Percentiles rank a stretch among this genome's conserved stretches.
Conservation (phyloP, 2,329 filamentous ascomycete species). For the Colletotrichum sp. region DNA sequence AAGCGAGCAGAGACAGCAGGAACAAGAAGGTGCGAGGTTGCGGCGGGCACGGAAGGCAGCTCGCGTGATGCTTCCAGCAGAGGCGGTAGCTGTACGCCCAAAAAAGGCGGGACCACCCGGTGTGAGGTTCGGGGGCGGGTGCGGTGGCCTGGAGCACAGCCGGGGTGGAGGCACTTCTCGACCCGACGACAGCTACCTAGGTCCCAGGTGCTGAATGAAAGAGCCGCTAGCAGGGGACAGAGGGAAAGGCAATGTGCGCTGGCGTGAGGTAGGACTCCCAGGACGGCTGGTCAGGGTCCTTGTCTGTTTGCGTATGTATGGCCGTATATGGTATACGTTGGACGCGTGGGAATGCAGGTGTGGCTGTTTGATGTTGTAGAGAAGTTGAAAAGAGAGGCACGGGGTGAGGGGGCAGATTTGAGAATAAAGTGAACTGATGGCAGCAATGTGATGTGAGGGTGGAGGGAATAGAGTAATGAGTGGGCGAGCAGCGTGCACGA, state of each 20-base stretch:
- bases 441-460: conserved; percentile 1
- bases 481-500: conserved; percentile 10
- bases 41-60: conserved; percentile 3
- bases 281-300: neutral
- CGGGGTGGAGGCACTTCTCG: conserved; percentile 4
- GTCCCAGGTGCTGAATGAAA: neutral
- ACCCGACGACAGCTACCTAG: neutral
- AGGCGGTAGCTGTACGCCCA: conserved; percentile 4
- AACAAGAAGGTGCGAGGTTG: neutral
- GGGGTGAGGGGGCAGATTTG: neutral
- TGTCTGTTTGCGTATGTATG: conserved; percentile 10
- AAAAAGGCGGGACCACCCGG: conserved; percentile 12
- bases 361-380: neutral
- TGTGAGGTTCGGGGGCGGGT: conserved; percentile 16
- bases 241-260: neutral
- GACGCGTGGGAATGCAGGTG: neutral
- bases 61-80: conserved; percentile 20
- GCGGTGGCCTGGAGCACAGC: conserved; percentile 4
- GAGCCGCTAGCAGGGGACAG: conserved; percentile 1
- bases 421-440: neutral
- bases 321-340: neutral
- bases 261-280: neutral
- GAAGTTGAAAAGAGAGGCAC: neutral
- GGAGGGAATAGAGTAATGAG: conserved; percentile 13
- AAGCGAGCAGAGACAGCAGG: neutral